These are phyloP conservation scores for Tetraselmis striata DNA, from an alignment of 139 green algal species.

Conservation along the genomic window DNA sequence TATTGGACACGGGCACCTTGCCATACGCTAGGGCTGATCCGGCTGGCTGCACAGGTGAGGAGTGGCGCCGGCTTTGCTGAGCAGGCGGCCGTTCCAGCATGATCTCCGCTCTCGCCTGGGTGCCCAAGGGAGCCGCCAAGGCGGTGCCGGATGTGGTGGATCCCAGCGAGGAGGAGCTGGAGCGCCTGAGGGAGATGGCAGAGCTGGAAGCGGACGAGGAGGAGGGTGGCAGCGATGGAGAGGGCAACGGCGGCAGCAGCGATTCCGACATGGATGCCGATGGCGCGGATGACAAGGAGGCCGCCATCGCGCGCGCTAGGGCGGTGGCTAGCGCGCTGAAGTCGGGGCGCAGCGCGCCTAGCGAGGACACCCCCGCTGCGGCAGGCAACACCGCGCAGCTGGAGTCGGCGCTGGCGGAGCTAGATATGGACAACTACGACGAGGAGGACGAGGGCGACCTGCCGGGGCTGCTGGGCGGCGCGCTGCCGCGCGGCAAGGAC, in stretches of 20 bases:
- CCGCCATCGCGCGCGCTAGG: slow-evolving; percentile 21
- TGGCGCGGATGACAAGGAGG: slow-evolving; percentile 19
- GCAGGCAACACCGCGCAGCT: slow-evolving; percentile 12
- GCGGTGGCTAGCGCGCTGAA: slow-evolving; percentile 22
- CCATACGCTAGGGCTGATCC: too few species aligned
- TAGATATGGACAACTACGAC: slow-evolving; percentile 96
- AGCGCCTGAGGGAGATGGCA: slow-evolving; percentile 28
- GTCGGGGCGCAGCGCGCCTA: neutral
- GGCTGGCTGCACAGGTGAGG: too few species aligned
- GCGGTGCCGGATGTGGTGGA: slow-evolving; percentile 35
- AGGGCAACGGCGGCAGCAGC: slow-evolving; percentile 9
- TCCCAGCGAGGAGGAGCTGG: slow-evolving; percentile 55
- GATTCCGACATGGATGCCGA: slow-evolving; percentile 4
- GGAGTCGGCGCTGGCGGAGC: slow-evolving; percentile 61
- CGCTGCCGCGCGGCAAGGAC: slow-evolving; percentile 6
- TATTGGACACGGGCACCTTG: too few species aligned
- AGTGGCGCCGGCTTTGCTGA: too few species aligned
- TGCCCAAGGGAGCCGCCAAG: slow-evolving; percentile 70
- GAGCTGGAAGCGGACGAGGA: slow-evolving; percentile 23
- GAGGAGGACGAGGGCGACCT: slow-evolving; percentile 55
- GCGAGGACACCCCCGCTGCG: neutral
- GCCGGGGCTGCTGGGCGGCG: slow-evolving; percentile 8
- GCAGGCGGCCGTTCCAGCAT: too few species aligned
- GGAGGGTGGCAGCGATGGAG: slow-evolving; percentile 5
- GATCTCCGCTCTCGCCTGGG: slow-evolving; percentile 70